Conservation (phyloP, 2,329 filamentous ascomycete genomes). For the Trichoderma sp. region DNA sequence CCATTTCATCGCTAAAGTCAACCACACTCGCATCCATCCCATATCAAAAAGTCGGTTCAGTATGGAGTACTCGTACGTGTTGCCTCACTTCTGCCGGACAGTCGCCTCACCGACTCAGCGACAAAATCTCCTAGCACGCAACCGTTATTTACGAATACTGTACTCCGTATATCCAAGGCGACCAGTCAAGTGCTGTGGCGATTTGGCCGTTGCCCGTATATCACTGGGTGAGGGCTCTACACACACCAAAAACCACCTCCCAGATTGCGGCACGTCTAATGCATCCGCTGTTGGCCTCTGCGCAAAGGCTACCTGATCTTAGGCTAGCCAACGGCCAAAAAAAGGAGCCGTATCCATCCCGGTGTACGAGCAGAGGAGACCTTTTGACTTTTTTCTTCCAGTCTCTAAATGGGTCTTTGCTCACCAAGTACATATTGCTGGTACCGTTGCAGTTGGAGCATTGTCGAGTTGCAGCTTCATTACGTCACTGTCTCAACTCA, state of each 20-base stretch:
- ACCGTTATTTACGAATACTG: neutral
- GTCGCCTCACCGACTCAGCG: neutral
- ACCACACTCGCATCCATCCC: neutral
- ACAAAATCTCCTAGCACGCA: neutral
- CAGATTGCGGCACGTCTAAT: conserved; percentile 16
- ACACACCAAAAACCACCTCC: conserved; percentile 4
- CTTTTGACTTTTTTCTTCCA: neutral
- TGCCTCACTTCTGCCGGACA: neutral
- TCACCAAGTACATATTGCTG: neutral
- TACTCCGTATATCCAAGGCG: neutral
- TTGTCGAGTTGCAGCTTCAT: neutral
- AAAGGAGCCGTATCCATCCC: neutral
- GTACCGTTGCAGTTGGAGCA: neutral
- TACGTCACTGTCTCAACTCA: conserved; percentile 14
- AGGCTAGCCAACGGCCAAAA: neutral
- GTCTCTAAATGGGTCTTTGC: neutral
- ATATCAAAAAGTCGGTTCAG: neutral
- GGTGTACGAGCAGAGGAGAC: neutral
- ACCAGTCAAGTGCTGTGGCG: neutral
- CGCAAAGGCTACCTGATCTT: neutral
- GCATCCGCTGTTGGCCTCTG: conserved; percentile 14
- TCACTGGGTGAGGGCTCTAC: conserved; percentile 19
- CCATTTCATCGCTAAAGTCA: neutral
- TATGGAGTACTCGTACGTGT: neutral
- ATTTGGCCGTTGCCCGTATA: conserved; percentile 4